A percentile compares a stretch with the other conserved stretches of the same genome.
These are phyloP conservation scores for Bruguiera gymnorhiza DNA, from an alignment of 345 rosid genomes.

Conservation along the genomic window DNA sequence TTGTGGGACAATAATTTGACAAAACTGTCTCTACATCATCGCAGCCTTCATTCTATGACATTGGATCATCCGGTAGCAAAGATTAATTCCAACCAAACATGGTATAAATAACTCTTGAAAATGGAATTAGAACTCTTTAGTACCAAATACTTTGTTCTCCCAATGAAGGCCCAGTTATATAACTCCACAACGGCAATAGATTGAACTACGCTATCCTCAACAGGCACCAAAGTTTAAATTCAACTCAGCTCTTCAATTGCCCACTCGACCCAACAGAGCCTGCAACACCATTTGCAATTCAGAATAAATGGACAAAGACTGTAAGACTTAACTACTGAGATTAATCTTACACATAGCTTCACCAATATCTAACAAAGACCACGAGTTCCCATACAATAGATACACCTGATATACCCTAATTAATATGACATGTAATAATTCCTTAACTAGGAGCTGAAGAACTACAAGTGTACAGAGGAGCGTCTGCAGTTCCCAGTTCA, in stretches of 20 bases:
- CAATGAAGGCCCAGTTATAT: constrained; percentile 13
- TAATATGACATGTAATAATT: not conserved
- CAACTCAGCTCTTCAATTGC: constrained; percentile 38
- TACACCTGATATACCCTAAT: too few relatives aligned
- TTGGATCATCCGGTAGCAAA: constrained; percentile 11
- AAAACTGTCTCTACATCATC: not conserved
- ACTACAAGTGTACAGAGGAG: not conserved
- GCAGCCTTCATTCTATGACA: constrained; percentile 10
- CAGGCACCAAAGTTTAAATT: constrained; percentile 29
- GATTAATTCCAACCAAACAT: constrained; percentile 17
- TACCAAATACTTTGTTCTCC: constrained; percentile 23
- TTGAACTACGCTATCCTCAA: constrained; percentile 29
- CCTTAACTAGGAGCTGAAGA: not conserved
- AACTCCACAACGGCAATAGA: constrained; percentile 28
- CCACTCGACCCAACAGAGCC: constrained; percentile 36
- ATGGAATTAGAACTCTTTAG: constrained; percentile 24
- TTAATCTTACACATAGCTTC: constrained; percentile 21
- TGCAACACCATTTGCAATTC: constrained; percentile 47
- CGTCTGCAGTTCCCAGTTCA: too few relatives aligned
- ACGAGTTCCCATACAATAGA: too few relatives aligned
- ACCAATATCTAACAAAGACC: too few relatives aligned
- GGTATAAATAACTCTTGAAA: constrained; percentile 17
- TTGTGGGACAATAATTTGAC: too few relatives aligned
- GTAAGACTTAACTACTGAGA: constrained; percentile 31
- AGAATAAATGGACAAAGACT: constrained; percentile 29